Evolutionary conservation across 768 basidiomycete species (phyloP).

Genomic region (Tulasnella sp.): DNA sequence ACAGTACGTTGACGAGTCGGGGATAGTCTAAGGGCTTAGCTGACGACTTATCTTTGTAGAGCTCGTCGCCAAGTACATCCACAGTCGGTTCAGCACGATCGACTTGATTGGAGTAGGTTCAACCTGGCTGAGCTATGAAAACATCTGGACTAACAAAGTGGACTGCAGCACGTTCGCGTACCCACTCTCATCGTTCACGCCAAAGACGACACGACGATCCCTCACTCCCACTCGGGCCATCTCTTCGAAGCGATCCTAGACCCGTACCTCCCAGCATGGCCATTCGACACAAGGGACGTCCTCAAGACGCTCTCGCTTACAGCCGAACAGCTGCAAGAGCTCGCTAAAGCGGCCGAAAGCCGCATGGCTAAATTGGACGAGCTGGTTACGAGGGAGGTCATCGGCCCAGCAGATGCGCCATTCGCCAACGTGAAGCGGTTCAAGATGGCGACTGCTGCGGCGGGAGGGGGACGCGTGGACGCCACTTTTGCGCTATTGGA

Average conservation of each 20-base stretch:
- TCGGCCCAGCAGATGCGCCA: conserved; percentile 48
- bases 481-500: conserved; percentile 50
- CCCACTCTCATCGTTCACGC: conserved; percentile 73
- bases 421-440: conserved; percentile 39
- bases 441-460: conserved; percentile 36
- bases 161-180: conserved; percentile 55
- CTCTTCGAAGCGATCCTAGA: conserved; percentile 68
- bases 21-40: conserved; percentile 10
- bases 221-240: conserved; percentile 58
- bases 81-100: conserved; percentile 60
- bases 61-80: conserved; percentile 51
- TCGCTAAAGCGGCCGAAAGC: conserved; percentile 39
- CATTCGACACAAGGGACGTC: conserved; percentile 36
- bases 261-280: conserved; percentile 53
- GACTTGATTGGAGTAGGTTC: conserved; percentile 53
- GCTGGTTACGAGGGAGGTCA: conserved; percentile 39
- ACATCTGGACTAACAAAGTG: not conserved
- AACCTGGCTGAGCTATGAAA: conserved; percentile 13
- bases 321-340: conserved; percentile 14
- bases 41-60: conserved; percentile 38
- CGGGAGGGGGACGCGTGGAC: no score
- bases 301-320: conserved; percentile 45
- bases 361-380: conserved; percentile 39
- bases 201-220: conserved; percentile 69
- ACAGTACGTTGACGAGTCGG: conserved; percentile 49